Conservation (phyloP, 1,284 basidiomycete genomes). For the Heterobasidion irregulare region DNA sequence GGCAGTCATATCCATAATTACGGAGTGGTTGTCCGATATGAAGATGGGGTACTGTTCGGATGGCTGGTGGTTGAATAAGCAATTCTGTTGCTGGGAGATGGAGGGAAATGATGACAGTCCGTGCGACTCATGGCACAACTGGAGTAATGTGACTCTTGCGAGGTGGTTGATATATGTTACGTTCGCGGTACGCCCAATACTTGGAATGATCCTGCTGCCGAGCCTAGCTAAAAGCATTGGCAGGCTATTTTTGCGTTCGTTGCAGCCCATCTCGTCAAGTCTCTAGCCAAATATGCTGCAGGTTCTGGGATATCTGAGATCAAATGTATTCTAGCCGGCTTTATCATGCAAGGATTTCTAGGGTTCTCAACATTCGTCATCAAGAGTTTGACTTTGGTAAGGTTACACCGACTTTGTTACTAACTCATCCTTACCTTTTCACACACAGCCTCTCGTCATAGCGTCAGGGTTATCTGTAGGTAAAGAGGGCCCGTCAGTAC, state of each 20-base stretch:
- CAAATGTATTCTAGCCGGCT: slow-evolving; percentile 96
- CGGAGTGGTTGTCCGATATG: slow-evolving; percentile 97
- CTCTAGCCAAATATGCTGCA: slow-evolving; percentile 91
- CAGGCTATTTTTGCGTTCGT: slow-evolving; percentile 76
- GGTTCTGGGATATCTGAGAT: slow-evolving; percentile 99
- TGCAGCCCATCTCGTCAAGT: slow-evolving; percentile 83
- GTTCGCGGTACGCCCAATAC: slow-evolving; percentile 65
- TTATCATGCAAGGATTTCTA: slow-evolving; percentile 94
- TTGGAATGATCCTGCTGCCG: not conserved
- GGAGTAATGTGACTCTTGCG: slow-evolving; percentile 73
- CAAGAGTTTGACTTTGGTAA: slow-evolving; percentile 86
- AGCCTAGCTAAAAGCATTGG: not conserved
- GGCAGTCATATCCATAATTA: slow-evolving; percentile 91
- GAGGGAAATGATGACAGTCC: slow-evolving; percentile 74
- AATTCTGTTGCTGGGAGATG: slow-evolving; percentile 98
- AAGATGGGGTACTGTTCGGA: slow-evolving; percentile 96
- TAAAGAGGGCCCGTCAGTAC: slow-evolving; percentile 98
- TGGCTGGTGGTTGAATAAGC: slow-evolving; percentile 97
- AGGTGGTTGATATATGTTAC: slow-evolving; percentile 84
- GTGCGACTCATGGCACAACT: slow-evolving; percentile 91
- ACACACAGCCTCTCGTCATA: slow-evolving; percentile 82
- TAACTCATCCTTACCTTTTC: not conserved
- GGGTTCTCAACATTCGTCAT: slow-evolving; percentile 85
- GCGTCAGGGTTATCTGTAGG: slow-evolving; percentile 96
- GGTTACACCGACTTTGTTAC: slow-evolving; percentile 18